phyloP scores from a whole-genome alignment of 2,329 filamentous ascomycete genomes.

The Alternaria sp. region DNA sequence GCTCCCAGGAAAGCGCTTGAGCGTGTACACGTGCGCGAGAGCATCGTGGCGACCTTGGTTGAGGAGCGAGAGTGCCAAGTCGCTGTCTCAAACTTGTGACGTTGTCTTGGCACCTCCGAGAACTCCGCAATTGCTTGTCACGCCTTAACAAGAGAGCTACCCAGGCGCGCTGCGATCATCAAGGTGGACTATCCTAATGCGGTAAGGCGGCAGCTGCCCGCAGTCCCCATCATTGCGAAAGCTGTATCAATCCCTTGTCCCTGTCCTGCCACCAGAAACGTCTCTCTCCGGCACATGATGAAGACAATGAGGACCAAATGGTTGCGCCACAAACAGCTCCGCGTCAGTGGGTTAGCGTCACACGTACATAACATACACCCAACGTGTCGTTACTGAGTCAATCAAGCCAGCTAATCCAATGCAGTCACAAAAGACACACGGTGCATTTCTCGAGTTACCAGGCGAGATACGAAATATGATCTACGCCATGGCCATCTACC shows the following conservation, averaged over 20 bases:
- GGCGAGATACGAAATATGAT: slow-evolving; percentile 34
- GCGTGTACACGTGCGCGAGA: slow-evolving; percentile 34
- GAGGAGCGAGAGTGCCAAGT: not conserved
- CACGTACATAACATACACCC: not conserved
- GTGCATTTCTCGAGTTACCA: slow-evolving; percentile 23
- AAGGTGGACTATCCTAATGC: not conserved
- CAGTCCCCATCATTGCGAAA: not conserved
- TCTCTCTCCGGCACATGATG: not conserved
- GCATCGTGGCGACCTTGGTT: slow-evolving; percentile 17
- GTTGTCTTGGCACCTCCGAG: slow-evolving; percentile 32
- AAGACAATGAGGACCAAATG: not conserved
- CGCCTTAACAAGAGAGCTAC: not conserved
- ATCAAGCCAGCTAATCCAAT: not conserved
- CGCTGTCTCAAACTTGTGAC: slow-evolving; percentile 15
- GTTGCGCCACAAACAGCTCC: not conserved
- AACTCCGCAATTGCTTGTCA: slow-evolving; percentile 22
- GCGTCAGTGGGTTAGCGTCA: not conserved
- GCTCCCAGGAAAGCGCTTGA: slow-evolving; percentile 29
- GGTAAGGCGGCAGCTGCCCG: not conserved
- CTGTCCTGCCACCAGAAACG: not conserved
- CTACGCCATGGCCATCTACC: slow-evolving; percentile 22
- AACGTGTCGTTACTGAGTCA: not conserved
- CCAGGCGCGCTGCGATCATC: not conserved
- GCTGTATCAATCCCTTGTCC: not conserved
- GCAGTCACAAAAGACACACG: not conserved